A percentile compares a stretch with the other conserved stretches of the same genome.
Conservation (phyloP, 2,329 filamentous ascomycete species). For the Claviceps citrina region DNA sequence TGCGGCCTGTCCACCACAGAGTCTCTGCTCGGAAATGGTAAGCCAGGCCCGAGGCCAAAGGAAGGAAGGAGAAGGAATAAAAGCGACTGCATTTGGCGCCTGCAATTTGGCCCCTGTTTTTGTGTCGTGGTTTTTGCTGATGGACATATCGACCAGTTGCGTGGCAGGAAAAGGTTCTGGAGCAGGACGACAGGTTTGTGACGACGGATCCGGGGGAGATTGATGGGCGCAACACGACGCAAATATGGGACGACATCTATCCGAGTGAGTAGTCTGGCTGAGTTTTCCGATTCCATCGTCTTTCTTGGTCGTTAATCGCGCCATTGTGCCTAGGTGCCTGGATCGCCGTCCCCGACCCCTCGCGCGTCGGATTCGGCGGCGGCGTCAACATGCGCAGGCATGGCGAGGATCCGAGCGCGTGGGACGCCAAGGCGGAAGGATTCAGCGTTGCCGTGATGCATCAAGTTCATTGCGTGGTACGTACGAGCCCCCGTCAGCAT, state of each 20-base stretch:
- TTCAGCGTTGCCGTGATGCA: not conserved
- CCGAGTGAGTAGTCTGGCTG: not conserved
- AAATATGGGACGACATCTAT: not conserved
- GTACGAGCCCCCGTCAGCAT: not conserved
- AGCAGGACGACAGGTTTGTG: not conserved
- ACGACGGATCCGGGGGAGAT: not conserved
- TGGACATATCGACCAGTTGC: not conserved
- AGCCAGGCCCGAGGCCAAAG: too few species aligned
- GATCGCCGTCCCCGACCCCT: not conserved
- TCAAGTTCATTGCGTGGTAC: not conserved
- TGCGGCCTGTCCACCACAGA: not conserved
- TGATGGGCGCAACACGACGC: not conserved
- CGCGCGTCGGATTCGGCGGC: not conserved
- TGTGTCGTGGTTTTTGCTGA: not conserved
- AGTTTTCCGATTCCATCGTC: too few species aligned
- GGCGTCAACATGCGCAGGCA: not conserved
- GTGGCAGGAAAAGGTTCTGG: not conserved
- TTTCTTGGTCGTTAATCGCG: not conserved
- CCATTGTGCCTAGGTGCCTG: not conserved
- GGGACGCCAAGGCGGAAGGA: not conserved
- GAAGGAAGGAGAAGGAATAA: too few species aligned
- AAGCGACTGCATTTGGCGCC: too few species aligned
- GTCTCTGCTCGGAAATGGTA: not conserved
- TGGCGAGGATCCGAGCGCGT: not conserved
- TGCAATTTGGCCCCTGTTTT: too few species aligned